A percentile compares a stretch with the other conserved stretches of the same genome.
These are phyloP conservation scores for Sabuloglossum arenarium DNA, from an alignment of 495 filamentous ascomycete species.

Conservation along the genomic window DNA sequence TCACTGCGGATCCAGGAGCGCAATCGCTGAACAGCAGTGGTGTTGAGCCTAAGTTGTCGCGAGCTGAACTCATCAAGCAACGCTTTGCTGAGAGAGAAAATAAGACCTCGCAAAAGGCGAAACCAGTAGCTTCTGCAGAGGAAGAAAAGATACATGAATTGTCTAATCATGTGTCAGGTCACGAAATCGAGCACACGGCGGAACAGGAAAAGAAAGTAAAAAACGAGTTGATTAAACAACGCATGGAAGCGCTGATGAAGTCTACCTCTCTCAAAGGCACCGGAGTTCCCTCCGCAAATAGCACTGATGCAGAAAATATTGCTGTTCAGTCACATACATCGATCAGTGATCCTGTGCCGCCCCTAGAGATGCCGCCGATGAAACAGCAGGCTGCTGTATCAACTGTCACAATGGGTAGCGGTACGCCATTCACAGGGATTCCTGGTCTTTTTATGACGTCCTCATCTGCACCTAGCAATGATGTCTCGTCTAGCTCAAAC, in stretches of 20 bases:
- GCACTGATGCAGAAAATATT: background rate
- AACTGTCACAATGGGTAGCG: background rate
- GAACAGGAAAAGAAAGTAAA: slow-evolving; percentile 2
- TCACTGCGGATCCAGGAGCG: background rate
- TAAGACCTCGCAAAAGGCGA: background rate
- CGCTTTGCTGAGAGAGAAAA: background rate
- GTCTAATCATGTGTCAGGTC: background rate
- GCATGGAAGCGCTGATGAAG: slow-evolving; percentile 4
- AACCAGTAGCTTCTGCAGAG: background rate
- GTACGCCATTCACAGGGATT: slow-evolving; percentile 11
- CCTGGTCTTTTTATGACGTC: slow-evolving; percentile 32
- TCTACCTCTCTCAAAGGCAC: background rate
- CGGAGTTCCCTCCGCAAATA: background rate
- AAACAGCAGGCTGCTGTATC: background rate
- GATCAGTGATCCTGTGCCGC: background rate
- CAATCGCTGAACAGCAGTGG: background rate
- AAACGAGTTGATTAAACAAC: background rate
- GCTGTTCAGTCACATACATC: background rate
- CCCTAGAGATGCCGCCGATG: background rate
- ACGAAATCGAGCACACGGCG: background rate
- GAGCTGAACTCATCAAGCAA: background rate
- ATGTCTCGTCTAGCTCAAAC: slow-evolving; percentile 10
- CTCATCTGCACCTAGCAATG: slow-evolving; percentile 4
- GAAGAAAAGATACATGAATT: background rate
- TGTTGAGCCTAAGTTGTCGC: background rate